phyloP scores from a whole-genome alignment of 140 eudicot species.

The Oenanthe javanica region DNA sequence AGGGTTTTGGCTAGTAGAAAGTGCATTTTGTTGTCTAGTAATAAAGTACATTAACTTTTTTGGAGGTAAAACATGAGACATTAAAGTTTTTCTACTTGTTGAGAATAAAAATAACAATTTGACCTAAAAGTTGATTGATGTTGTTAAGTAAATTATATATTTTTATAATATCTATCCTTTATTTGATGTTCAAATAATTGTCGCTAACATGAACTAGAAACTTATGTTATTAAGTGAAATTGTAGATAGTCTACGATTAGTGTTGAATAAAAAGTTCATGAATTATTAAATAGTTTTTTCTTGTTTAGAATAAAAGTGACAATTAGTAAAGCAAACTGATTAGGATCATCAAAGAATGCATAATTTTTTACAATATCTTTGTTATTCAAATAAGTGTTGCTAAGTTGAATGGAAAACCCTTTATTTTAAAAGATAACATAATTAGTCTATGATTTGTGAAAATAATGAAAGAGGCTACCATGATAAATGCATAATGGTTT shows the following conservation, averaged over 20 bases:
- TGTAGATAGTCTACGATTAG: not conserved
- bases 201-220: not conserved
- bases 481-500: not conserved
- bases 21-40: not conserved
- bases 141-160: too few species aligned
- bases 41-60: not conserved
- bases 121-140: not conserved
- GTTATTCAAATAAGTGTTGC: not conserved
- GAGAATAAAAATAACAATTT: not conserved
- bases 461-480: not conserved
- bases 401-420: not conserved
- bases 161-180: too few species aligned
- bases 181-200: not conserved
- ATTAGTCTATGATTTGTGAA: not conserved
- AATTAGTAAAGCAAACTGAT: not conserved
- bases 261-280: not conserved
- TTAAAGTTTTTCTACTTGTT: not conserved
- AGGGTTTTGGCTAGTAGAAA: not conserved
- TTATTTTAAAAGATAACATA: not conserved
- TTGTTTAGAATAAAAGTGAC: not conserved
- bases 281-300: too few species aligned
- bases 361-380: too few species aligned
- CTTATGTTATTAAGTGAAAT: not conserved
- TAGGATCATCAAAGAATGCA: not conserved
- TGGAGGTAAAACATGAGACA: not conserved